A percentile compares a stretch with the other conserved stretches of the same genome.
These are phyloP conservation scores for Mrakia hoshinonis DNA, from an alignment of 768 basidiomycete genomes.

Conservation along the genomic window DNA sequence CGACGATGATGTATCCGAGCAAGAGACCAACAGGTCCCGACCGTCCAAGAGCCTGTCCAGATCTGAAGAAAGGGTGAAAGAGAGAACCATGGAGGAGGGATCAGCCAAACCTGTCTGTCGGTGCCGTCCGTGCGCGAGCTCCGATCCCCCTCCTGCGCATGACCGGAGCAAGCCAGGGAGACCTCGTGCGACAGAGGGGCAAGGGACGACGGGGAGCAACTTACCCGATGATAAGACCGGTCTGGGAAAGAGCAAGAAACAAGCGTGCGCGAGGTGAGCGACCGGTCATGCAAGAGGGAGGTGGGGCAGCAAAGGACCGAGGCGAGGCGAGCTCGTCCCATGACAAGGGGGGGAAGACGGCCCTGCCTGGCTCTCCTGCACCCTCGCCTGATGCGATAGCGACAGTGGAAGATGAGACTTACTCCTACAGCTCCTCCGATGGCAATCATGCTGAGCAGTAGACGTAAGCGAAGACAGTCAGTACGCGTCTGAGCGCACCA, in stretches of 20 bases:
- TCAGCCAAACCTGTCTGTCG: no score
- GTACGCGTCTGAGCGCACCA: no score
- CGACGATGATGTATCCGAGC: slow-evolving; percentile 50
- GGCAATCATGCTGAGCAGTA: slow-evolving; percentile 6
- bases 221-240: not conserved
- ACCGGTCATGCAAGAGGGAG: not conserved
- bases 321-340: not conserved
- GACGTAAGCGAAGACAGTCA: not conserved
- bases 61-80: slow-evolving; percentile 31
- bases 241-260: not conserved
- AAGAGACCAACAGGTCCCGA: slow-evolving; percentile 53
- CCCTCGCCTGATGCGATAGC: slow-evolving; percentile 38
- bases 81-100: not conserved
- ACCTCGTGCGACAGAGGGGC: no score
- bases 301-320: not conserved
- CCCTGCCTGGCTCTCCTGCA: not conserved
- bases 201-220: no score
- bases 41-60: slow-evolving; percentile 52
- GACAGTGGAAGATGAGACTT: slow-evolving; percentile 52
- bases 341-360: not conserved
- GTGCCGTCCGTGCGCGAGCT: not conserved
- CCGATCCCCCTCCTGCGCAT: no score
- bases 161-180: no score
- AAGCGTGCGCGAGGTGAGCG: no score
- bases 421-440: slow-evolving; percentile 47